These are phyloP conservation scores for Stygiomarasmius scandens DNA, from an alignment of 1,284 basidiomycete genomes.

Conservation along the genomic window DNA sequence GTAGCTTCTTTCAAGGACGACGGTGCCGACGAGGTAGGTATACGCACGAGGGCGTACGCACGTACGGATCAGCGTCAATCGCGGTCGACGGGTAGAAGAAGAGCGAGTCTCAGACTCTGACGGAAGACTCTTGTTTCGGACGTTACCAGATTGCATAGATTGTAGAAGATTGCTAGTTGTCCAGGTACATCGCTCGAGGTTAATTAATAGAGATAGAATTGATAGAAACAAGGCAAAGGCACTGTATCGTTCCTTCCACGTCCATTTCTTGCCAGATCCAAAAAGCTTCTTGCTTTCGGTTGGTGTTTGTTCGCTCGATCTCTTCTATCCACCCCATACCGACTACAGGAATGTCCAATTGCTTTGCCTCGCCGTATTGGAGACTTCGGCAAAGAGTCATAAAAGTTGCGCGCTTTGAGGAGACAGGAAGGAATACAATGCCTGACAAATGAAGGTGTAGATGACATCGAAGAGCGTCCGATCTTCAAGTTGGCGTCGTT, in stretches of 20 bases:
- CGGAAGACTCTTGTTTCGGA: neutral
- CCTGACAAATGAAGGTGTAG: slow-evolving; percentile 47
- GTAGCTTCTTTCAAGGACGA: slow-evolving; percentile 53
- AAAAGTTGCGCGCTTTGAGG: slow-evolving; percentile 68
- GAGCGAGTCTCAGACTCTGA: neutral
- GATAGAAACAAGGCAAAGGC: neutral
- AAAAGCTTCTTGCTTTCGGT: slow-evolving; percentile 30
- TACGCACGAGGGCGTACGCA: too few relatives aligned
- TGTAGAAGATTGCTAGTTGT: slow-evolving; percentile 24
- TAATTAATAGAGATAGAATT: neutral
- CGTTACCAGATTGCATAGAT: slow-evolving; percentile 14
- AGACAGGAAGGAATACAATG: slow-evolving; percentile 53
- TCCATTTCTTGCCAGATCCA: slow-evolving; percentile 28
- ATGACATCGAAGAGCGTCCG: slow-evolving; percentile 6
- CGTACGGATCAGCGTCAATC: slow-evolving; percentile 16
- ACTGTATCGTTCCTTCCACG: slow-evolving; percentile 28
- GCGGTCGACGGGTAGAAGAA: neutral
- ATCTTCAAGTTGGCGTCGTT: too few relatives aligned
- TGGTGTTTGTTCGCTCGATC: too few relatives aligned
- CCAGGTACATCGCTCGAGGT: slow-evolving; percentile 19
- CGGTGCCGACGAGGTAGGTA: slow-evolving; percentile 65
- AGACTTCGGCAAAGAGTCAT: slow-evolving; percentile 75
- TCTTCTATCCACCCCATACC: too few relatives aligned
- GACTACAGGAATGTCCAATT: slow-evolving; percentile 70
- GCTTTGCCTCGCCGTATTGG: slow-evolving; percentile 71